Percentiles rank a stretch among this genome's conserved stretches.
Conservation (phyloP, 805 yeast genomes). For the Kodamaea sagamina region DNA sequence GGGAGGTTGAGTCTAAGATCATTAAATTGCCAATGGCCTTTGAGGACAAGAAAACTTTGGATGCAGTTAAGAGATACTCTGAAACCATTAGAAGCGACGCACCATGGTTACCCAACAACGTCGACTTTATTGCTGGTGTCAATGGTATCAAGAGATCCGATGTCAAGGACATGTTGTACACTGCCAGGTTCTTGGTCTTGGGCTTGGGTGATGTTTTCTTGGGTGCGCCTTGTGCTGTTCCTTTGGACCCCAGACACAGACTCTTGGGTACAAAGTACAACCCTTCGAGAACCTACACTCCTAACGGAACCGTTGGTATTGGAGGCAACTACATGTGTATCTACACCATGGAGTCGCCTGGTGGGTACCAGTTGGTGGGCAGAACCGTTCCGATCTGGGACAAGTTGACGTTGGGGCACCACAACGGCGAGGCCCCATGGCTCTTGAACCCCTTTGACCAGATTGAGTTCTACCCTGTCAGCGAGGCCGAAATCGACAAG, state of each 20-base stretch:
- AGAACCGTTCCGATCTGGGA: slow-evolving; percentile 99
- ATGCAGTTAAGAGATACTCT: slow-evolving; percentile 85
- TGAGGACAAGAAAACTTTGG: slow-evolving; percentile 86
- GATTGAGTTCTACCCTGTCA: slow-evolving; percentile 89
- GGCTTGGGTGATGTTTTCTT: slow-evolving; percentile 97
- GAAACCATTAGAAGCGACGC: slow-evolving; percentile 93
- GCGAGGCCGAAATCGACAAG: slow-evolving; percentile 77
- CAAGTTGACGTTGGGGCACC: slow-evolving; percentile 75
- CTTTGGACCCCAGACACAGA: slow-evolving; percentile 94
- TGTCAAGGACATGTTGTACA: slow-evolving; percentile 80
- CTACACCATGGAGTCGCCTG: slow-evolving; percentile 97
- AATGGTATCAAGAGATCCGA: slow-evolving; percentile 77
- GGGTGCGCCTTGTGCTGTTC: slow-evolving; percentile 99
- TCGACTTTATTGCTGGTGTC: slow-evolving; percentile 88
- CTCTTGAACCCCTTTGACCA: slow-evolving; percentile 89
- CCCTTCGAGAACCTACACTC: slow-evolving; percentile 94
- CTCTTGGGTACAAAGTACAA: slow-evolving; percentile 91
- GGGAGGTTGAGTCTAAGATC: slow-evolving; percentile 84
- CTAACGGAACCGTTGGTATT: slow-evolving; percentile 95
- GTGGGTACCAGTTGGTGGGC: slow-evolving; percentile 96
- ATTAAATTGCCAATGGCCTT: slow-evolving; percentile 93
- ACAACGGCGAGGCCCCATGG: slow-evolving; percentile 70
- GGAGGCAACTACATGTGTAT: slow-evolving; percentile 99
- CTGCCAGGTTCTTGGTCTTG: slow-evolving; percentile 87
- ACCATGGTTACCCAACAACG: slow-evolving; percentile 98